Evolutionary conservation across 768 basidiomycete species (phyloP), one percentile per base, ranked within the genome.

Genomic region (Leccinum truebloodii): DNA sequence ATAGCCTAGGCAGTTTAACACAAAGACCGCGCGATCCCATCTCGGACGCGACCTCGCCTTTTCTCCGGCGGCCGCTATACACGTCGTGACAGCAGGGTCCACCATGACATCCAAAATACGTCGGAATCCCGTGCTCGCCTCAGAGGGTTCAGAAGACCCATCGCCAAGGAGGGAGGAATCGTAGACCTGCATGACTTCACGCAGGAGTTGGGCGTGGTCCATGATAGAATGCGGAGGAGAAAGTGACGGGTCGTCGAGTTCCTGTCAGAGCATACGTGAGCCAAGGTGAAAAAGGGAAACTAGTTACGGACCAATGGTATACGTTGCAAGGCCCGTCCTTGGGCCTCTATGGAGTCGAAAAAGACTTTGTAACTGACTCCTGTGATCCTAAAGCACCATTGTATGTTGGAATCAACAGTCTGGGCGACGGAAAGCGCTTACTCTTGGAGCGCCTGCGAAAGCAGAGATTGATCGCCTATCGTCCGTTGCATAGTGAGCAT

Each of bases 401-500:
- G 60, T 4, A 0, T 12, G n/a, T 18, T 14, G 12, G 10, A 6
- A 35, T 41, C 16, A 16, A 22, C 34, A 14, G 10, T 13, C 6
- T 12, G 8, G 6, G 30, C 2, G 3, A 20, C 3, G 12, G 18
- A 4, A 39, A 20, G 54, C 37, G 65, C 87, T 54, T 65, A 96
- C 94, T 97, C 94, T 63, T 86, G 79, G 30, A 98, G 78, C 0
- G 90, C 88, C 59, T 77, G 81, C 1, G 89, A 89, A 57, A 98
- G 78, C 50, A 90, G 60, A 2, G 95, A 92, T 3, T 89, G 79
- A n/a, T 84, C 81, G 0, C 97, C 97, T 48, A 98, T 88, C 2
- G 95, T 98, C 52, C 93, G 82, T 54, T 86, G 83, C 94, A 99
- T 97, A 5, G 95, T 98, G 34, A 94, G 74, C 70, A 88, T 78